Conservation (phyloP, 2,329 filamentous ascomycete species). For the Trichoderma sp. region DNA sequence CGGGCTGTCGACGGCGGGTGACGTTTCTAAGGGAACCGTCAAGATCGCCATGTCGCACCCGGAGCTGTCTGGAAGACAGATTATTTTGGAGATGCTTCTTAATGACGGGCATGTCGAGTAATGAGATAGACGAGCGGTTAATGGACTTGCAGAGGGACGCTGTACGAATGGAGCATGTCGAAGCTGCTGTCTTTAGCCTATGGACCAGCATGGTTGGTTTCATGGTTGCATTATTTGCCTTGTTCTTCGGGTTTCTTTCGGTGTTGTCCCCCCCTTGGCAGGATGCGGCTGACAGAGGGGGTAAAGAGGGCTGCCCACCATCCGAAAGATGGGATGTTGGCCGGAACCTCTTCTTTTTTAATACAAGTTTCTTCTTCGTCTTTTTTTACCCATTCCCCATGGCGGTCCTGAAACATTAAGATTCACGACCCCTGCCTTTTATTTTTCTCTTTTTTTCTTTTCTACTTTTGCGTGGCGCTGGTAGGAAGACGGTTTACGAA, state of each 20-base stretch:
- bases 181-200: background rate
- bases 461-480: constrained; percentile 5
- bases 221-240: background rate
- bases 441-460: background rate
- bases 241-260: background rate
- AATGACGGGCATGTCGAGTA: constrained; percentile 74
- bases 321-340: background rate
- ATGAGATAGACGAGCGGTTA: background rate
- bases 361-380: background rate
- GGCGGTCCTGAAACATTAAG: background rate
- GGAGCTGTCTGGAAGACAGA: constrained; percentile 76
- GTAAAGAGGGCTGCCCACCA: background rate
- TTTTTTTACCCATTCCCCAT: background rate
- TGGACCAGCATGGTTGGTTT: background rate
- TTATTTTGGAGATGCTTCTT: constrained; percentile 87
- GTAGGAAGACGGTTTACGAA: background rate
- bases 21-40: constrained; percentile 68
- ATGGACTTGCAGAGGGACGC: background rate
- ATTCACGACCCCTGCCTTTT: background rate
- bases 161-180: background rate
- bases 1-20: constrained; percentile 37
- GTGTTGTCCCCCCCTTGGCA: background rate
- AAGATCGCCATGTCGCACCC: constrained; percentile 97
- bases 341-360: background rate
- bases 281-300: background rate